Conservation (phyloP, 1,284 basidiomycete genomes). For the Trametes polyzona region DNA sequence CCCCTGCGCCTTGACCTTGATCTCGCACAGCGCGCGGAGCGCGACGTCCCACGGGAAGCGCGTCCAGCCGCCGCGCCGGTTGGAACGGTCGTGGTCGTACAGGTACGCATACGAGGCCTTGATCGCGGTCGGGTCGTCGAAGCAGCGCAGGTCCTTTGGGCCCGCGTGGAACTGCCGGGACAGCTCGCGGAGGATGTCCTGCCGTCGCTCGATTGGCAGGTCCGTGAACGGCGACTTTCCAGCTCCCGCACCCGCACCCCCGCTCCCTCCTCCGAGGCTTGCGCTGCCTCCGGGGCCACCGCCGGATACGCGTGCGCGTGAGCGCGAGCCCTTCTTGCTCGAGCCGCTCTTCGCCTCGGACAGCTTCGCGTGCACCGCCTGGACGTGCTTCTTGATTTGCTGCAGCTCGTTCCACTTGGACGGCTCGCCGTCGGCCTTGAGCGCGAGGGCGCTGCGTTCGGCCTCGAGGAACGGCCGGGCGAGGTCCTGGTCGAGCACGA, state of each 20-base stretch:
- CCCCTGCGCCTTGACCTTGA: constrained; percentile 43
- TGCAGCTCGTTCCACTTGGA: constrained; percentile 31
- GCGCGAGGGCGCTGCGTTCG: constrained; percentile 22
- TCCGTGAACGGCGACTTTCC: constrained; percentile 42
- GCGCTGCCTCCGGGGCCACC: not conserved
- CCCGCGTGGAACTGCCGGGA: constrained; percentile 44
- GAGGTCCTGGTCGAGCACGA: constrained; percentile 40
- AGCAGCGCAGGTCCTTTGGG: constrained; percentile 21
- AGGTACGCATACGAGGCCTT: constrained; percentile 59
- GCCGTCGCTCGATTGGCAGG: constrained; percentile 48
- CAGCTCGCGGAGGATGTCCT: constrained; percentile 47
- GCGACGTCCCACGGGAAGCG: constrained; percentile 59
- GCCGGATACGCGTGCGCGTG: too few relatives aligned
- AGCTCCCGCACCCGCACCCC: not conserved
- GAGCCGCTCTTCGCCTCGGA: not conserved
- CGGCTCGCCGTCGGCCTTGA: constrained; percentile 4
- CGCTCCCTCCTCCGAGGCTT: not conserved
- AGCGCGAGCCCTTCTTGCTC: not conserved
- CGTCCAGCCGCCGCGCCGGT: constrained; percentile 31
- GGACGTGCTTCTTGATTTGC: constrained; percentile 36
- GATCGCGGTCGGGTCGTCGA: constrained; percentile 38
- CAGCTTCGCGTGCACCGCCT: constrained; percentile 27
- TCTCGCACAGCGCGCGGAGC: constrained; percentile 50
- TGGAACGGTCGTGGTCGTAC: constrained; percentile 37
- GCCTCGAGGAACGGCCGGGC: constrained; percentile 43